Conservation (phyloP, 306 rosid species). For the Corylus americana region DNA sequence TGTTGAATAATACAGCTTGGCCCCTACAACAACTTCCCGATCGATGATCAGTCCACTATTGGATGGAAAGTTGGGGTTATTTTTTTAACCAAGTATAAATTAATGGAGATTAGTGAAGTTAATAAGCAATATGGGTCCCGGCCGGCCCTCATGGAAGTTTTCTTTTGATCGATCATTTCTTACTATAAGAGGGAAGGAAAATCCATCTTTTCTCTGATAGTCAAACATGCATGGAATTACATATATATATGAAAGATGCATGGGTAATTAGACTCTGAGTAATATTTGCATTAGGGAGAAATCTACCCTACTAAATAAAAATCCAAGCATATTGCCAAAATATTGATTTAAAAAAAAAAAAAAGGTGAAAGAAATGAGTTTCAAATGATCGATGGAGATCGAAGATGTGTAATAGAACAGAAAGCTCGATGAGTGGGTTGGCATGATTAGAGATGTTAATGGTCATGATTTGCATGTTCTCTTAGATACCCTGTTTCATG, state of each 20-base stretch:
- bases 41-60: neutral
- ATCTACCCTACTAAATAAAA: too few species aligned
- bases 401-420: conserved; percentile 9
- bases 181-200: neutral
- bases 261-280: too few species aligned
- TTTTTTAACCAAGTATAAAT: neutral
- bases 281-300: too few species aligned
- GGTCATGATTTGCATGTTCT: conserved; percentile 63
- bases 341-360: neutral
- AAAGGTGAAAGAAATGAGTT: conserved; percentile 32
- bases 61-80: neutral
- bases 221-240: too few species aligned
- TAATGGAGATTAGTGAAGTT: neutral
- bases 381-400: conserved; percentile 29
- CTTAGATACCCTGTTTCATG: conserved; percentile 53
- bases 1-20: too few species aligned
- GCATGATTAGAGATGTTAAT: conserved; percentile 49
- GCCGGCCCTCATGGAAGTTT: neutral
- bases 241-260: too few species aligned
- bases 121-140: neutral
- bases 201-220: too few species aligned
- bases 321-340: too few species aligned
- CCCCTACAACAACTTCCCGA: neutral
- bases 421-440: conserved; percentile 35
- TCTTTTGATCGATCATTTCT: neutral